Evolutionary conservation across 257 asterid species (phyloP), one percentile per base, ranked within the genome.

Genomic region (Solanum raphanifolium): DNA sequence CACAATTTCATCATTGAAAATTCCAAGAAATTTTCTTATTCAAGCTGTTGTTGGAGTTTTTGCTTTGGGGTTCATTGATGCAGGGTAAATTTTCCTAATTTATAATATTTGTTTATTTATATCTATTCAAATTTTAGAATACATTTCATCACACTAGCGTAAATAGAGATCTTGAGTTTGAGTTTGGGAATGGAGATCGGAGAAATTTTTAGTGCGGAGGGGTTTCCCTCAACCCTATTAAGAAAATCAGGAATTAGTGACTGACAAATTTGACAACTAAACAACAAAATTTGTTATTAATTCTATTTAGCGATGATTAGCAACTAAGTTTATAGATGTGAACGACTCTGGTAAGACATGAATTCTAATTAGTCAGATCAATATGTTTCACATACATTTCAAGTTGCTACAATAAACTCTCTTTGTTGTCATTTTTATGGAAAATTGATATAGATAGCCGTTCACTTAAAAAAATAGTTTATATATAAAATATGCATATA

Each of bases 31-130:
- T 69, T 55, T 92, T 90, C 87, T 93, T 74, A 76, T 91, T 87
- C 96, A 92, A 90, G 90, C 94, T 87, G 94, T 91, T 9, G n/a
- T 88, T 71, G 98, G 94, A 88, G 87, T 94, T 6, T 90, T 94
- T 89, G 93, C 98, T 23, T 58, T 95, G 74, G 98, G 99, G 72
- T 96, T 94, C 92, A 89, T 95, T 46, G 99, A 95, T 91, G 99
- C 99, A 13, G 99, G 98, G 99, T 95, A 94, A 84, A 21, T 86
- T 83, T 84, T 81, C 31, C 62, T 25, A 29, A 76, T 31, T 7
- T 69, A 18, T 5, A 5, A 29, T 0, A 0, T 48, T 46, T 41
- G 5, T 13, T 81, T 81, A 27, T 15, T 13, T 27, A 27, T 78
- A 7, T 79, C 0, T 78, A 1, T 79, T 8, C 9, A 41, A 0